Base-by-base conservation (phyloP, 495 filamentous ascomycete genomes). In the Durotheca rogersii region DNA sequence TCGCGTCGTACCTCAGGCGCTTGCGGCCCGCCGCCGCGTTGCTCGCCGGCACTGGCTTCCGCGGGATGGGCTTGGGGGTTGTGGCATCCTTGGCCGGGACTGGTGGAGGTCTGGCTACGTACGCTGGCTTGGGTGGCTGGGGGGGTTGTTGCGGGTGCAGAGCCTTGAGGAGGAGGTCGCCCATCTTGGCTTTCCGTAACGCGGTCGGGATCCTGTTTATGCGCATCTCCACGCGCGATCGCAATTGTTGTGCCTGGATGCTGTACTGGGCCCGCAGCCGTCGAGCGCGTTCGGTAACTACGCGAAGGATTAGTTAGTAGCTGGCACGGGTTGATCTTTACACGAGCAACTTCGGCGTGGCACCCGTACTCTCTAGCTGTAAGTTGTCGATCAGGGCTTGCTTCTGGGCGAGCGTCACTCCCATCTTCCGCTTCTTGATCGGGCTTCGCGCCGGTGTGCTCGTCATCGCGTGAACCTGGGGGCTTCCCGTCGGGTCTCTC, bases 241-340 rank as follows among this genome's bases (percentile, higher is more conserved):
- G 80, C 9, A 97, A 78, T 51, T 87, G 87, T 64, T 89, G 85
- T 9, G 89, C 85, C 67, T 95, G 90, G 25, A 94, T 75, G 23
- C 85, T 85, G 72, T 94, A 96, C 68, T 94, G 90, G 3, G 91
- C 84, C 53, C 91, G 86, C 18, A 97, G 81, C 68, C 93, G 94
- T 43, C 93, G 81, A 27, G 88, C 89, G 56, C 93, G 84, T 71
- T 96, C 90, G 19, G 88, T 92, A 53, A 97, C 93, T 97, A 56
- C 9, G 34, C 20, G 33, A 3, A 45, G n/a, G n/a, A n/a, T n/a
- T 40, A 44, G 48, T 68, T 45, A 70, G 50, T 47, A 32, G 43
- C 19, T 10, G 7, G 47, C 37, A 46, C 46, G 17, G 36, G 18
- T 23, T 6, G 19, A 27, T 27, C 4, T 27, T 7, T 30, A 32